phyloP scores from a whole-genome alignment of 2,329 filamentous ascomycete genomes.

The Alternaria atra region DNA sequence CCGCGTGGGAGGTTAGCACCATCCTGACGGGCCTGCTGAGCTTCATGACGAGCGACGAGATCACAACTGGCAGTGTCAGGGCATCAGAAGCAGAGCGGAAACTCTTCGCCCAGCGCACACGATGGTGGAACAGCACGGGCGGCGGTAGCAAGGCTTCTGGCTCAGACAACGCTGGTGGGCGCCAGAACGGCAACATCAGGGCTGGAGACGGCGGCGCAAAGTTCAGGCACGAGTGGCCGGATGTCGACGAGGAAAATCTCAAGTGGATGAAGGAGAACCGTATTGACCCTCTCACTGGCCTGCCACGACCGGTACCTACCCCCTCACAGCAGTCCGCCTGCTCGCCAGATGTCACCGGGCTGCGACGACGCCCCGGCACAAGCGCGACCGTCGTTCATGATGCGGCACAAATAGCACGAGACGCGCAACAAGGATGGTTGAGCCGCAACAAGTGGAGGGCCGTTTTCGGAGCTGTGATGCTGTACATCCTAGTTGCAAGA shows the following conservation, averaged over 20 bases:
- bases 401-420: constrained; percentile 73
- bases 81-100: constrained; percentile 80
- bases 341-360: constrained; percentile 70
- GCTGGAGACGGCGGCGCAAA: constrained; percentile 91
- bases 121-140: constrained; percentile 98
- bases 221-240: constrained; percentile 89
- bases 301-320: constrained; percentile 63
- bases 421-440: constrained; percentile 85
- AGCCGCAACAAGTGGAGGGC: constrained; percentile 80
- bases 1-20: constrained; percentile 96
- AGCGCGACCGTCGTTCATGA: constrained; percentile 78
- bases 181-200: constrained; percentile 74
- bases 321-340: constrained; percentile 58
- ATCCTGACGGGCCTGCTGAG: constrained; percentile 93
- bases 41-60: constrained; percentile 99
- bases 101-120: constrained; percentile 76
- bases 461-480: constrained; percentile 73
- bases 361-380: constrained; percentile 69
- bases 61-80: constrained; percentile 91
- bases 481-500: constrained; percentile 84
- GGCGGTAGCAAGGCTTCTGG: constrained; percentile 73
- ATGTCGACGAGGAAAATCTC: constrained; percentile 88
- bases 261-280: constrained; percentile 86
- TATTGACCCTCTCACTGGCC: constrained; percentile 80
- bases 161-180: constrained; percentile 42